Conservation (phyloP, 352 stramenopile species). For the Globisporangium nunn region DNA sequence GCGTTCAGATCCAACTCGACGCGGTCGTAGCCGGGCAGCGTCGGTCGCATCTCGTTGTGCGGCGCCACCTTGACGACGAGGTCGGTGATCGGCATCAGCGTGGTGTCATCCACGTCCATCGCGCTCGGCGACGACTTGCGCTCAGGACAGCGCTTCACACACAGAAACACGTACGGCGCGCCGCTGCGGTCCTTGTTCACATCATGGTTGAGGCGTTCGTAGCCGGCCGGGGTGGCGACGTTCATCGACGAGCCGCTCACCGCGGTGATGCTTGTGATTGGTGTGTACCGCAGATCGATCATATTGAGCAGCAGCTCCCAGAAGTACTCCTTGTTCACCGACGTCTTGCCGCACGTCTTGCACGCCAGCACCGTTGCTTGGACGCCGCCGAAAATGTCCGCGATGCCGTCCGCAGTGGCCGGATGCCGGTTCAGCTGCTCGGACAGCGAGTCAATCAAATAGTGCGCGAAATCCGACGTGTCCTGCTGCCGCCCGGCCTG, state of each 20-base stretch:
- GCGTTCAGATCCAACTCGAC: slow-evolving; percentile 81
- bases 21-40: slow-evolving; percentile 63
- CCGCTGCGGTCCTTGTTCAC: slow-evolving; percentile 79
- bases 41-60: slow-evolving; percentile 49
- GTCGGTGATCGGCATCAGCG: slow-evolving; percentile 68
- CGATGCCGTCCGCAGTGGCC: slow-evolving; percentile 47
- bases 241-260: slow-evolving; percentile 68
- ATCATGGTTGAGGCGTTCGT: slow-evolving; percentile 76
- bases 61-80: slow-evolving; percentile 65
- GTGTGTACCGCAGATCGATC: slow-evolving; percentile 85
- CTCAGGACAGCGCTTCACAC: slow-evolving; percentile 66
- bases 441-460: slow-evolving; percentile 74
- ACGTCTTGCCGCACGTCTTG: slow-evolving; percentile 77
- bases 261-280: slow-evolving; percentile 72
- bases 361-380: slow-evolving; percentile 80
- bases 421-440: slow-evolving; percentile 62
- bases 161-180: slow-evolving; percentile 81
- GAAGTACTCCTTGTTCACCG: slow-evolving; percentile 82
- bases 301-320: slow-evolving; percentile 88
- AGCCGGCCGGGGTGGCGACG: slow-evolving; percentile 56
- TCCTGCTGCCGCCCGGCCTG: slow-evolving; percentile 81
- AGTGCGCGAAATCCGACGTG: slow-evolving; percentile 84
- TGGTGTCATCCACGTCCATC: slow-evolving; percentile 21
- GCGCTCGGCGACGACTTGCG: slow-evolving; percentile 19
- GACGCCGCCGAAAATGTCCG: slow-evolving; percentile 68